phyloP scores from a whole-genome alignment of 495 filamentous ascomycete species.

The Durotheca rogersii region DNA sequence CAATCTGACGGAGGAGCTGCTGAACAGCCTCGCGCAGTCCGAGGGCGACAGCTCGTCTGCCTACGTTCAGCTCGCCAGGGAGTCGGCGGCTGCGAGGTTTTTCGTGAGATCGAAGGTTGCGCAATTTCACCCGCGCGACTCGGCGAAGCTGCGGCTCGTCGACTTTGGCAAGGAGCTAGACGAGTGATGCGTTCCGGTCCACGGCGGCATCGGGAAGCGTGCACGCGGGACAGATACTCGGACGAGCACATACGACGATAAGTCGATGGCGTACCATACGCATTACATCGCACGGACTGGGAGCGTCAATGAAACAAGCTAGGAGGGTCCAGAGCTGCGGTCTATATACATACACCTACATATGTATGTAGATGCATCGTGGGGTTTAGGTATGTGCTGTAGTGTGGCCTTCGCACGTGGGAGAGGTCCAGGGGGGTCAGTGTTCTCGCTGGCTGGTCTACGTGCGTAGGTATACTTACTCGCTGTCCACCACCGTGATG shows the following conservation, averaged over 20 bases:
- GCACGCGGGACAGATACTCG: no score
- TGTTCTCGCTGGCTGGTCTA: no score
- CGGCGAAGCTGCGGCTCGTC: constrained; percentile 69
- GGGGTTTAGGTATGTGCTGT: no score
- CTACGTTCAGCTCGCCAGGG: constrained; percentile 69
- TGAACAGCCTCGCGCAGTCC: constrained; percentile 63
- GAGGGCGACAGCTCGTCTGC: constrained; percentile 54
- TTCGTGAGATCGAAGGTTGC: constrained; percentile 82
- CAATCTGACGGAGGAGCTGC: constrained; percentile 60
- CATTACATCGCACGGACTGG: neutral
- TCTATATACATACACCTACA: no score
- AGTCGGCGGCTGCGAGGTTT: constrained; percentile 81
- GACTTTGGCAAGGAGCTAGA: constrained; percentile 82
- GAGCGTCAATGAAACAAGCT: constrained; percentile 14
- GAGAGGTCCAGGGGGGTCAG: no score
- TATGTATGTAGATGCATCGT: no score
- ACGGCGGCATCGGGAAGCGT: no score
- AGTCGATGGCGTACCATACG: constrained; percentile 1
- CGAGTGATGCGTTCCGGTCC: constrained; percentile 44
- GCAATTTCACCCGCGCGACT: constrained; percentile 83
- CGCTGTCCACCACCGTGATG: no score
- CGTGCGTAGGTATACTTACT: no score
- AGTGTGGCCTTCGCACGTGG: no score
- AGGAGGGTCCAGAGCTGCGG: constrained; percentile 2
- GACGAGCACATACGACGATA: neutral